Percentiles rank a stretch among this genome's conserved stretches.
phyloP scores from a whole-genome alignment of 257 asterid genomes.

The Henckelia pumila region DNA sequence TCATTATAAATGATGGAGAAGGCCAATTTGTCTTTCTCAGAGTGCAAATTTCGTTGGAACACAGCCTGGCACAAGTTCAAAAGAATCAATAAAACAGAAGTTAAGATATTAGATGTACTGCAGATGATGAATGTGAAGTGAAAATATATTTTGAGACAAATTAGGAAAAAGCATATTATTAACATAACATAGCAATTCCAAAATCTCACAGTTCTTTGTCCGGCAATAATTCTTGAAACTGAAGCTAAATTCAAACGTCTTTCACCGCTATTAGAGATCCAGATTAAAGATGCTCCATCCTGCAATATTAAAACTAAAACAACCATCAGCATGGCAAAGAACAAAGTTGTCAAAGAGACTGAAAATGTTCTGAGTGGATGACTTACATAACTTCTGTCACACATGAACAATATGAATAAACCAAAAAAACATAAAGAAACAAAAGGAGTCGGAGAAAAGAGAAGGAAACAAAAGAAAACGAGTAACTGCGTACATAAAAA shows the following conservation, averaged over 20 bases:
- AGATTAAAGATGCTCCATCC: conserved; percentile 52
- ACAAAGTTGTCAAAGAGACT: neutral
- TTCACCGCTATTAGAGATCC: conserved; percentile 61
- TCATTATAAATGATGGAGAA: conserved; percentile 85
- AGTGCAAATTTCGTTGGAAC: conserved; percentile 79
- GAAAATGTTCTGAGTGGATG: neutral
- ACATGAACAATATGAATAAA: too few relatives aligned
- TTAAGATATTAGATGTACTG: neutral
- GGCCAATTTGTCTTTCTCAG: conserved; percentile 87
- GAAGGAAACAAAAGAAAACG: too few relatives aligned
- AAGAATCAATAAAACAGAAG: conserved; percentile 11
- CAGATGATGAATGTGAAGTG: neutral
- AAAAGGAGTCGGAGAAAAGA: too few relatives aligned
- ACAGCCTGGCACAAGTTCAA: conserved; percentile 66
- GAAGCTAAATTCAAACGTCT: conserved; percentile 58
- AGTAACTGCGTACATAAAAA: neutral
- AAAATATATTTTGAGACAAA: neutral
- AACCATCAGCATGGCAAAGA: conserved; percentile 26
- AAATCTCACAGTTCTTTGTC: conserved; percentile 69
- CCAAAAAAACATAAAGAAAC: too few relatives aligned
- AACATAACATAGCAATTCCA: neutral
- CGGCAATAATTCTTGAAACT: conserved; percentile 60
- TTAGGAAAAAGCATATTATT: neutral
- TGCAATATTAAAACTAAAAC: conserved; percentile 23
- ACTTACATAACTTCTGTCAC: too few relatives aligned